Evolutionary conservation across 306 rosid genomes (phyloP).

Genomic region (Cucurbita pepo): DNA sequence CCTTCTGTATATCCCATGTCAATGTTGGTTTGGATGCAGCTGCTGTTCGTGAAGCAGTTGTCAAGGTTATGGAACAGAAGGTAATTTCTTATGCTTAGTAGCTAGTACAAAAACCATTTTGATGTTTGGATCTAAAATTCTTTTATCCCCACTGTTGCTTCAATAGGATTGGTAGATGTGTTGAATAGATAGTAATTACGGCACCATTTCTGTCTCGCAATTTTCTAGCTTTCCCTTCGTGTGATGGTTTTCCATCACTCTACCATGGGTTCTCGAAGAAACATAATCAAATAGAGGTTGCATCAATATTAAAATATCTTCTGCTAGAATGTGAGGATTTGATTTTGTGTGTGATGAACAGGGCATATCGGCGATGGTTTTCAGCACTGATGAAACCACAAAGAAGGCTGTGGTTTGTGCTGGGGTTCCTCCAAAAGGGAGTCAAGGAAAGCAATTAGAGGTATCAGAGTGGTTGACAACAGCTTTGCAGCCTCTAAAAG

Average conservation of each 20-base stretch:
- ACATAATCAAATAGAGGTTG: neutral
- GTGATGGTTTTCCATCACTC: neutral
- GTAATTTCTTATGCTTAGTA: constrained; percentile 18
- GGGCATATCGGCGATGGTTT: constrained; percentile 80
- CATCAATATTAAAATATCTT: neutral
- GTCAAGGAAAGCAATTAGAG: constrained; percentile 37
- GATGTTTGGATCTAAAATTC: neutral
- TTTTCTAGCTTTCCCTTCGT: neutral
- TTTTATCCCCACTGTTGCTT: neutral
- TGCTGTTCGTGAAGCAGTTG: constrained; percentile 97
- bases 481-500: constrained; percentile 73
- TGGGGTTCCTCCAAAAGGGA: constrained; percentile 69
- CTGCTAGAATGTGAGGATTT: neutral
- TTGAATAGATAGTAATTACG: neutral
- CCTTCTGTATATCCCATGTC: constrained; percentile 60
- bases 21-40: constrained; percentile 77
- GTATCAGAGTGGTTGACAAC: constrained; percentile 81
- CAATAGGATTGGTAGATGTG: neutral
- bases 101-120: neutral
- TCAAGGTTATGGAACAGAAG: constrained; percentile 60
- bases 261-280: neutral
- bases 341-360: constrained; percentile 18
- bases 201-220: neutral
- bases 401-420: constrained; percentile 93
- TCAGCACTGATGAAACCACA: constrained; percentile 67